Evolutionary conservation across 768 basidiomycete genomes (phyloP).

Genomic region (Tulasnella sp.): DNA sequence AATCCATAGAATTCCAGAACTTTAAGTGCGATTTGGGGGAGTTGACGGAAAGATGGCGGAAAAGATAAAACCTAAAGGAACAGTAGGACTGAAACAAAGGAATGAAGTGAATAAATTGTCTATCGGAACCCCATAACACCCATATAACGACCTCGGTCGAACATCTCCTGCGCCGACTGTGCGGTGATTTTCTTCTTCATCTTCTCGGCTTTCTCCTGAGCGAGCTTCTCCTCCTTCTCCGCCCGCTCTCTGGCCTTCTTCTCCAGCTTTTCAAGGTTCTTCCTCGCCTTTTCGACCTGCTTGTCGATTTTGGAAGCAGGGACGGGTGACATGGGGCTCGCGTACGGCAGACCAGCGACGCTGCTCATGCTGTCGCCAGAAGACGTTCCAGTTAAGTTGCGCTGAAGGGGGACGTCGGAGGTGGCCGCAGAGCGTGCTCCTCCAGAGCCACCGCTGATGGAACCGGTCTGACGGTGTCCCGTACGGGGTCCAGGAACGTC

Average conservation of each 20-base stretch:
- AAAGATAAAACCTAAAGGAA: neutral
- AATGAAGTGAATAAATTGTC: neutral
- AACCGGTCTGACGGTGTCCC: neutral
- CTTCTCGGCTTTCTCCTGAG: neutral
- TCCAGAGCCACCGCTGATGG: neutral
- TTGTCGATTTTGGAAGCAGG: constrained; percentile 8
- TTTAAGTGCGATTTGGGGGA: too few species aligned
- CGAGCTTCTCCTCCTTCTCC: constrained; percentile 4
- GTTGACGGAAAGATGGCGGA: neutral
- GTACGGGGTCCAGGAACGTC: neutral
- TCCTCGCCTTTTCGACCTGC: constrained; percentile 14
- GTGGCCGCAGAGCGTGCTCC: neutral
- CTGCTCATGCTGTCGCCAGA: constrained; percentile 7
- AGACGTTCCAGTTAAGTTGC: neutral
- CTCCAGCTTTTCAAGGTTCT: constrained; percentile 15
- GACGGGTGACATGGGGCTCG: neutral
- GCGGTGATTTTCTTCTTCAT: constrained; percentile 1
- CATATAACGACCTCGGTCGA: constrained; percentile 5
- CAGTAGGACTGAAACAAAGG: neutral
- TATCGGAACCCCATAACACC: constrained; percentile 6
- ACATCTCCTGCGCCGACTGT: neutral
- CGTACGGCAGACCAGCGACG: neutral
- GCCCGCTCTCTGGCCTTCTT: constrained; percentile 9
- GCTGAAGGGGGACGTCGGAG: neutral
- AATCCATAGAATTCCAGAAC: too few species aligned